A percentile compares a stretch with the other conserved stretches of the same genome.
phyloP scores from a whole-genome alignment of 2,329 filamentous ascomycete genomes.

The Pseudogymnoascus sp. region DNA sequence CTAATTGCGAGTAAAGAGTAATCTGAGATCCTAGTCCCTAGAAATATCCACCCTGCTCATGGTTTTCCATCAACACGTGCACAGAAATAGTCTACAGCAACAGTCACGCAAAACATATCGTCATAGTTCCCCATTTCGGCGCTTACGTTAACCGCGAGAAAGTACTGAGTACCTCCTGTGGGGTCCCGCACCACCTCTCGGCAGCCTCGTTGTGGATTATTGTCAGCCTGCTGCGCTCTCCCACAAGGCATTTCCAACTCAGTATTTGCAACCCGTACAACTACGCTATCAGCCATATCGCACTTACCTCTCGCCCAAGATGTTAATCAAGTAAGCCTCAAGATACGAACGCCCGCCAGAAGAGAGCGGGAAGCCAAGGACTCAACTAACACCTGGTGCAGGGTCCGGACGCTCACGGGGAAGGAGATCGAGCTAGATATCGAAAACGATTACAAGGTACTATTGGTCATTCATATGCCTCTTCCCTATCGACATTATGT shows the following conservation, averaged over 20 bases:
- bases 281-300: neutral
- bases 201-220: conserved; percentile 6
- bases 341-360: neutral
- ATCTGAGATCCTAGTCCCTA: neutral
- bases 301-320: conserved; percentile 24
- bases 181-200: conserved; percentile 5
- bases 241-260: neutral
- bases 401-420: conserved; percentile 93
- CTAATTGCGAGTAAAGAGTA: neutral
- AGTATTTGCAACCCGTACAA: neutral
- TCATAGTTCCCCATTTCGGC: neutral
- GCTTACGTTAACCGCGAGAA: conserved; percentile 2
- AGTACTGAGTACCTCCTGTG: conserved; percentile 4
- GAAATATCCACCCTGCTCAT: neutral
- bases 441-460: conserved; percentile 85
- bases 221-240: conserved; percentile 3
- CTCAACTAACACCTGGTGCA: conserved; percentile 32
- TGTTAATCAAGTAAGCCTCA: conserved; percentile 42
- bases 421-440: conserved; percentile 99
- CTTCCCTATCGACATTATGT: neutral
- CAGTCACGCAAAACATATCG: neutral
- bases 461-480: neutral
- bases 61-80: neutral
- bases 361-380: neutral
- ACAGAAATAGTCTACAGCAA: neutral